Base-by-base conservation (phyloP, 352 stramenopile genomes). In the Globisporangium splendens region DNA sequence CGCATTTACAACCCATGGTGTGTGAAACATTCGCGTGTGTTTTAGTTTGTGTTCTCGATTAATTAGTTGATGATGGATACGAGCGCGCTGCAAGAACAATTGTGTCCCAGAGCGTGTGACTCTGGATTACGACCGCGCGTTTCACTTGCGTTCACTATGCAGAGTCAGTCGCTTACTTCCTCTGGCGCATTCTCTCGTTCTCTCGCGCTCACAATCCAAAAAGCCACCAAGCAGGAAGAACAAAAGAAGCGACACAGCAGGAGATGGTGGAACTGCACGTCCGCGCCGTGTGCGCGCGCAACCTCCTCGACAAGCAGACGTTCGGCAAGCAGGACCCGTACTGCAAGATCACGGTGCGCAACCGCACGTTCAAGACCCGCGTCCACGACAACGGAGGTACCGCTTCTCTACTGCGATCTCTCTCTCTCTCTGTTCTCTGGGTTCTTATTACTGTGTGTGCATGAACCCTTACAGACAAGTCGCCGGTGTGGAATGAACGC, bases 301-400 rank as follows among this genome's bases (percentile, higher is more conserved):
- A 94, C 66, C 69, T 94, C 38, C 58, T 89, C 20, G 81, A 91
- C 70, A 90, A 90, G 62, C 85, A 94, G 68, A 91, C 79, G 3
- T 92, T 94, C 54, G 84, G 84, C 59, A 89, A 88, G 54, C 84
- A 94, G 55, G 84, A 94, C 55, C 84, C 82, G 14, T 94, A 77
- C 70, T 94, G 84, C 62, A 91, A 89, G 54, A 63, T 94, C 47
- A 65, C 65, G 8, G 62, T 94, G 20, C 70, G 85, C 43, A 62
- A 70, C 57, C 77, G 78, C 59, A 87, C 62, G 24, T 82, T 85
- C 68, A 86, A 77, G 69, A 94, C 84, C 42, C 77, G 78, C 60
- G 83, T 91, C 38, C 82, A 94, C 65, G 79, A 94, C 73, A 94
- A 94, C 69, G 84, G 84, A 60, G 69, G 84, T 91, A 39, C 24